Evolutionary conservation across 345 rosid species (phyloP), one percentile per base, ranked within the genome.

Genomic region (Aegle marmelos): DNA sequence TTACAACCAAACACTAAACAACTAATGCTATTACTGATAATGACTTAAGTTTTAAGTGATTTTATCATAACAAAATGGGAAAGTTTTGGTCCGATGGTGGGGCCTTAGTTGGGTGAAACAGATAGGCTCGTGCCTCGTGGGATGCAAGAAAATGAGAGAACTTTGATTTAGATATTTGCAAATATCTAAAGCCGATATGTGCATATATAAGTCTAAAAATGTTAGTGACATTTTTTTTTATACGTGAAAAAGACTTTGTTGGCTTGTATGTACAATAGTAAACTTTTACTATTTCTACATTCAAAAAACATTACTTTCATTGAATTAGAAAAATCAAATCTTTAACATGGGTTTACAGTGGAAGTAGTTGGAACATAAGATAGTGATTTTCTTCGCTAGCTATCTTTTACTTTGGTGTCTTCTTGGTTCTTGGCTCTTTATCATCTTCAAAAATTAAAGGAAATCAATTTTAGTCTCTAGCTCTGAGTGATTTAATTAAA

Each of bases 31-130:
- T 24, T 24, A 14, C 60, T 65, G 81, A 79, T 33, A 71, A 66
- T 53, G 85, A 82, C 81, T 59, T 50, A 0, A 68, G 41, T 13
- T 70, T 33, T n/a, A 79, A 74, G 78, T 14, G 71, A 39, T 61
- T 10, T 24, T 9, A 30, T 9, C 36, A 6, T 17, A 4, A 36
- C 14, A 30, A 31, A 10, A 33, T 16, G 7, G 4, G 21, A 17
- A 10, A 2, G 53, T 36, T 11, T 54, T 33, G 66, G 73, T 66
- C 63, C 62, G 30, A 21, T 66, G 60, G 81, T 84, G 80, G 86
- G 87, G 4, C 80, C 76, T 13, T 24, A 27, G 81, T 78, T 82
- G 8, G 85, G 81, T 78, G 56, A 50, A 68, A 17, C 53, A 24
- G 70, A 34, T 11, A 67, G 63, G 57, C 17, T 45, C 50, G 50